Base-by-base conservation (phyloP, 192 early-diverging fungal genomes). In the Coemansia sp. region DNA sequence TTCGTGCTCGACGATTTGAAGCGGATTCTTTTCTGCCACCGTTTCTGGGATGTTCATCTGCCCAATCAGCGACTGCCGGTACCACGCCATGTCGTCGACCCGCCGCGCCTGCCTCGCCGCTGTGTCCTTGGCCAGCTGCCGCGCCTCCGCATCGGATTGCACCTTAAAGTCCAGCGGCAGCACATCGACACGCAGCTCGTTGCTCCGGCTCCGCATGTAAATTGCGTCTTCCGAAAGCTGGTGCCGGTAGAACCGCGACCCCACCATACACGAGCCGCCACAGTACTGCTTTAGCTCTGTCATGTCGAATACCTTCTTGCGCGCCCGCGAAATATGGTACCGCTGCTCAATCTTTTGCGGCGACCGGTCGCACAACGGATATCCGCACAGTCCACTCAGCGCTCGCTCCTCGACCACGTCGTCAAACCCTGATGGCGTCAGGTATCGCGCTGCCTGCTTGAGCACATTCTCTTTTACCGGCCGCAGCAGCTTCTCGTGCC, bases 241-340 rank as follows among this genome's bases (percentile, higher is more conserved):
- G 12, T 82, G 63, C 23, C 53, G 71, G 59, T 85, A 87, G 69
- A 90, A 92, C 17, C 82, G 84, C 5, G 91, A 92, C 11, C 86
- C 87, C 1, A 87, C 86, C 65, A 90, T 79, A 65, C 94, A 96
- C 0, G 62, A 63, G 37, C 78, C 77, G 6, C 88, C 88, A 60
- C 94, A 96, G 62, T 82, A 96, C 45, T 70, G 64, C 32, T 82
- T 79, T 8, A 90, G 76, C 47, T 89, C 87, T 0, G 85, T 81
- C 3, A 88, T 84, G 68, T 94, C 92, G 64, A 83, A 94, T 5
- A 96, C 86, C 73, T 94, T 93, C 38, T 87, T 83, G 23, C 87
- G 85, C 2, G 65, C 64, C 32, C 86, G 54, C 2, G 91, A 91
- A 60, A 96, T 93, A 23, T 85, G 78, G 64, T 84, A 94, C 64